phyloP scores from a whole-genome alignment of 2,329 filamentous ascomycete species.

The Ceratocystis albifundus region DNA sequence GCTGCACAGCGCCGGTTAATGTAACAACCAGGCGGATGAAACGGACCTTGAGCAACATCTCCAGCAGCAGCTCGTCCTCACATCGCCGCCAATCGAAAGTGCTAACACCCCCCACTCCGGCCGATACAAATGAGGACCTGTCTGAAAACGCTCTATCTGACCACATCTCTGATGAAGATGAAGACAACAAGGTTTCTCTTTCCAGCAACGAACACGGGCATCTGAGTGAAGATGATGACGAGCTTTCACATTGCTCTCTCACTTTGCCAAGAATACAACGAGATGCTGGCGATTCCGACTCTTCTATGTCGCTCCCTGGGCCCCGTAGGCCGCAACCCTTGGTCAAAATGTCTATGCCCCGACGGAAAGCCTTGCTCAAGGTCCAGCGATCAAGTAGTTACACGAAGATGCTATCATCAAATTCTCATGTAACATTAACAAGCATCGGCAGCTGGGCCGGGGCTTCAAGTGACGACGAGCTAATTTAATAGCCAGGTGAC shows the following conservation, averaged over 20 bases:
- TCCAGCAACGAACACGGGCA: neutral
- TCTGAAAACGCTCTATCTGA: neutral
- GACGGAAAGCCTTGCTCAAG: neutral
- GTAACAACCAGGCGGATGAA: constrained; percentile 8
- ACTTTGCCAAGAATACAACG: neutral
- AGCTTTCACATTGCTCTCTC: neutral
- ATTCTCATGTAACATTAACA: neutral
- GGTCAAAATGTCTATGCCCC: constrained; percentile 8
- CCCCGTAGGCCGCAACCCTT: neutral
- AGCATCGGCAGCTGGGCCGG: constrained; percentile 17
- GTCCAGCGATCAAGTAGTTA: neutral
- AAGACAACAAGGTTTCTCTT: neutral
- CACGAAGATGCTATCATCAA: neutral
- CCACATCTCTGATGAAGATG: neutral
- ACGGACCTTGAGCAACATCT: constrained; percentile 9
- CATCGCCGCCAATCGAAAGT: neutral
- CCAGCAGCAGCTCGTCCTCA: neutral
- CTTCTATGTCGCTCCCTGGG: neutral
- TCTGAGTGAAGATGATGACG: constrained; percentile 7
- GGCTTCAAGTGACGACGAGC: constrained; percentile 19
- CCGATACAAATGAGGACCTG: neutral
- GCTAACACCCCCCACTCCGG: neutral
- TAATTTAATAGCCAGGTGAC: neutral
- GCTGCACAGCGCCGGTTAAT: neutral
- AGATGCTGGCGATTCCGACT: neutral